Conservation (phyloP, 2,329 filamentous ascomycete species). For the Microdochium paspali region DNA sequence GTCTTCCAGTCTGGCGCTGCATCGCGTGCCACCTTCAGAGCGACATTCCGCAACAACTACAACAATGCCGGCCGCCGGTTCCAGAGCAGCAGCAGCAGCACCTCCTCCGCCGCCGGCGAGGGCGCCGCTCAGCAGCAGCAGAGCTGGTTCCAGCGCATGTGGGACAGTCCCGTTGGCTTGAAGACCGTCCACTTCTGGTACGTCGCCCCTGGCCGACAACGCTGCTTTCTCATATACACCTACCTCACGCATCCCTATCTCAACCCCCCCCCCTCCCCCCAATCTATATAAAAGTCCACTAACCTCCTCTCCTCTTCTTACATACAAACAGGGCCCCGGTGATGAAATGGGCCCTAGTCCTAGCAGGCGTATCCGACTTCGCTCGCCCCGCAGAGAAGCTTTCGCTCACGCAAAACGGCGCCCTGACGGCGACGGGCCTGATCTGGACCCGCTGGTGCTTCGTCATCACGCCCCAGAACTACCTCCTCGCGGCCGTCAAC, state of each 20-base stretch:
- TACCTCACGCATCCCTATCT: too few relatives aligned
- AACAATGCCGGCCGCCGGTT: slow-evolving; percentile 49
- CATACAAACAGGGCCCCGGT: slow-evolving; percentile 64
- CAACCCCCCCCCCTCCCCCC: too few relatives aligned
- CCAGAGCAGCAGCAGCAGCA: slow-evolving; percentile 70
- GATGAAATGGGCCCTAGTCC: slow-evolving; percentile 95
- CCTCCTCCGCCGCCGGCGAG: slow-evolving; percentile 44
- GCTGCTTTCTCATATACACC: too few relatives aligned
- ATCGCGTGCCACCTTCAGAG: slow-evolving; percentile 32
- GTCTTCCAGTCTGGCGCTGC: slow-evolving; percentile 41
- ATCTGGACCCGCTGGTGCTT: slow-evolving; percentile 99
- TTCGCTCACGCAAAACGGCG: slow-evolving; percentile 84
- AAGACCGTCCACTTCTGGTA: slow-evolving; percentile 99
- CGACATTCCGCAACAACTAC: slow-evolving; percentile 9
- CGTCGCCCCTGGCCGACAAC: slow-evolving; percentile 13
- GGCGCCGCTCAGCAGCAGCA: slow-evolving; percentile 28
- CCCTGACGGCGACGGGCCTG: slow-evolving; percentile 79
- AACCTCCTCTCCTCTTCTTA: slow-evolving; percentile 1
- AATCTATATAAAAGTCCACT: too few relatives aligned
- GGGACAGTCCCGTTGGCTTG: slow-evolving; percentile 70
- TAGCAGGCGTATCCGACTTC: slow-evolving; percentile 88
- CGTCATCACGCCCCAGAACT: slow-evolving; percentile 82
- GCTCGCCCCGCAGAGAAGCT: slow-evolving; percentile 85
- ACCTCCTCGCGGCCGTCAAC: slow-evolving; percentile 91
- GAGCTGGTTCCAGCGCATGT: slow-evolving; percentile 67